Conservation (phyloP, 2,329 filamentous ascomycete genomes). For the Colletotrichum musicola region DNA sequence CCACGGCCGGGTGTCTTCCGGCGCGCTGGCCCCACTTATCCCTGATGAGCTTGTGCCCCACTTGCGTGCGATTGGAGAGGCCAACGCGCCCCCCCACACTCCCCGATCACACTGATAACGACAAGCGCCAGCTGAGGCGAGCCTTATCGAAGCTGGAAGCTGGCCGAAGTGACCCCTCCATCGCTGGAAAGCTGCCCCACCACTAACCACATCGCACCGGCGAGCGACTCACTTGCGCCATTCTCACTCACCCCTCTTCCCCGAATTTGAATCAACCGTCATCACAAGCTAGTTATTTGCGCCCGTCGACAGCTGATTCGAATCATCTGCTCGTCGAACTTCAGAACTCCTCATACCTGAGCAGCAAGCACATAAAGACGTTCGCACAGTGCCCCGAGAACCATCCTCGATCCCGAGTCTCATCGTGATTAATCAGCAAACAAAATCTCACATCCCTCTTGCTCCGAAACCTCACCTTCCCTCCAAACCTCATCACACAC, state of each 20-base stretch:
- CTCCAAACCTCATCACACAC: neutral
- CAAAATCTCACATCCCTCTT: neutral
- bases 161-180: slow-evolving; percentile 32
- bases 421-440: neutral
- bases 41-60: neutral
- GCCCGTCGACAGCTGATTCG: too few species aligned
- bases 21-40: slow-evolving; percentile 2
- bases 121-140: neutral
- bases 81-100: neutral
- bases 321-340: too few species aligned
- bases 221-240: slow-evolving; percentile 30
- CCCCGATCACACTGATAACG: slow-evolving; percentile 17
- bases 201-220: slow-evolving; percentile 28
- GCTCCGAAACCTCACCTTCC: too few species aligned
- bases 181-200: slow-evolving; percentile 27
- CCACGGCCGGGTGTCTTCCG: neutral
- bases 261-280: neutral
- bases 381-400: too few species aligned
- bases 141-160: slow-evolving; percentile 34
- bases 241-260: neutral
- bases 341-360: too few species aligned
- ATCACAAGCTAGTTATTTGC: neutral
- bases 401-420: neutral
- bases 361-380: too few species aligned
- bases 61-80: neutral